phyloP scores from a whole-genome alignment of 306 rosid genomes.

The Delonix regia region DNA sequence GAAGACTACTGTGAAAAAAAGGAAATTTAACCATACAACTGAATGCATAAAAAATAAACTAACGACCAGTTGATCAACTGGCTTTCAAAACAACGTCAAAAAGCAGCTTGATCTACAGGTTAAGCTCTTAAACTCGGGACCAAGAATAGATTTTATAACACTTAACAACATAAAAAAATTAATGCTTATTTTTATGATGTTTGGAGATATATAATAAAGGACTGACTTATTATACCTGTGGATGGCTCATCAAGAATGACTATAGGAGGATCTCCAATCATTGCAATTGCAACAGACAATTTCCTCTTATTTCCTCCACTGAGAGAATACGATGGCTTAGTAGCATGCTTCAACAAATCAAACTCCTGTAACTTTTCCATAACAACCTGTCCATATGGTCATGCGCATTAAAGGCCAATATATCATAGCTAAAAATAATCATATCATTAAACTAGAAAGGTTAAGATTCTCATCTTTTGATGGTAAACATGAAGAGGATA shows the following conservation, averaged over 20 bases:
- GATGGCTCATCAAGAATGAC: conserved; percentile 98
- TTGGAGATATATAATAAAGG: conserved; percentile 16
- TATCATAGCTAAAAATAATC: conserved; percentile 8
- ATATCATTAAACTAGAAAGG: background rate
- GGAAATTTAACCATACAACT: conserved; percentile 18
- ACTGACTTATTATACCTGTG: conserved; percentile 59
- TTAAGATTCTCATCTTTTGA: background rate
- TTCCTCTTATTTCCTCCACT: conserved; percentile 98
- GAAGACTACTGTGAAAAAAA: conserved; percentile 4
- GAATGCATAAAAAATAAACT: conserved; percentile 15
- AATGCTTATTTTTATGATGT: conserved; percentile 26
- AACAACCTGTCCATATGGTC: conserved; percentile 74
- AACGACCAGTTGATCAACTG: conserved; percentile 33
- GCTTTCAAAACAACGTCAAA: conserved; percentile 24
- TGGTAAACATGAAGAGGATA: background rate
- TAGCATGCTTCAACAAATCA: conserved; percentile 87
- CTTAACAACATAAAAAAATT: conserved; percentile 8
- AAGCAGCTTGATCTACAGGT: conserved; percentile 23
- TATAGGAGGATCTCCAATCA: conserved; percentile 97
- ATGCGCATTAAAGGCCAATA: conserved; percentile 33
- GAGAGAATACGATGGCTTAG: conserved; percentile 86
- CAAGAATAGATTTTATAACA: background rate
- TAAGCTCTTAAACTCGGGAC: conserved; percentile 12
- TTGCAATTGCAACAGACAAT: conserved; percentile 93
- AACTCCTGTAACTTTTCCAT: conserved; percentile 83